Base-by-base conservation (phyloP, 768 basidiomycete genomes). In the Leucocoprinus sp. region DNA sequence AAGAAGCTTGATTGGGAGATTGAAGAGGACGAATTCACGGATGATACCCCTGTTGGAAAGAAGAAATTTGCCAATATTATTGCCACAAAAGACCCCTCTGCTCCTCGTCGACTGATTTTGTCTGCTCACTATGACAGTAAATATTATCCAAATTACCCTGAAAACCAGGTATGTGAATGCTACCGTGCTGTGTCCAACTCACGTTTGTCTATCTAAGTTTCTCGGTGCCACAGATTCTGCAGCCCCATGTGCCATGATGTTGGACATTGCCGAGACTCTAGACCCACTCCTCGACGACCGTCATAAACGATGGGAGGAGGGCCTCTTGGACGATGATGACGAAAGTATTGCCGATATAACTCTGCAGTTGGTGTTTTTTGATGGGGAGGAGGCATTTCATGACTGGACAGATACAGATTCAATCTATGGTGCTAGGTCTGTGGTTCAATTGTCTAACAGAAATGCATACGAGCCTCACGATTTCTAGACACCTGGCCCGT, bases 211-310 rank as follows among this genome's bases (percentile, higher is more conserved):
- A 43, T 40, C 34, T 17, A 11, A 97, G 89, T 99, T 99, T 60
- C 69, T 99, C 56, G 96, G 96, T 26, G 96, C 96, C 7, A 98
- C 93, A 8, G 96, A 99, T 60, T 96, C 93, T 0, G 96, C 93
- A 5, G 92, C 90, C 26, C 82, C 96, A 2, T 97, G 93, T 53
- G 91, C 93, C 3, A 82, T 98, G 65, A 75, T 99, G 69, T 76
- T 97, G 22, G 93, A 97, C 63, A 67, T 97, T 12, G 96, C 93
- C 0, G 87, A 93, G 63, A 66, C 84, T 4, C 64, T 97, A 29
- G 78, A 87, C 49, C 80, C 79, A 0, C 65, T 93, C 31, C 63
- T 98, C 14, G 72, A 84, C 26, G 66, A 70, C 9, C 74, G 84
- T 18, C 65, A 72, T 35, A 65, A 72, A 44, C 70, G 76, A 23